These are phyloP conservation scores for Neoboletus magnificus DNA, from an alignment of 768 basidiomycete species.

Conservation along the genomic window DNA sequence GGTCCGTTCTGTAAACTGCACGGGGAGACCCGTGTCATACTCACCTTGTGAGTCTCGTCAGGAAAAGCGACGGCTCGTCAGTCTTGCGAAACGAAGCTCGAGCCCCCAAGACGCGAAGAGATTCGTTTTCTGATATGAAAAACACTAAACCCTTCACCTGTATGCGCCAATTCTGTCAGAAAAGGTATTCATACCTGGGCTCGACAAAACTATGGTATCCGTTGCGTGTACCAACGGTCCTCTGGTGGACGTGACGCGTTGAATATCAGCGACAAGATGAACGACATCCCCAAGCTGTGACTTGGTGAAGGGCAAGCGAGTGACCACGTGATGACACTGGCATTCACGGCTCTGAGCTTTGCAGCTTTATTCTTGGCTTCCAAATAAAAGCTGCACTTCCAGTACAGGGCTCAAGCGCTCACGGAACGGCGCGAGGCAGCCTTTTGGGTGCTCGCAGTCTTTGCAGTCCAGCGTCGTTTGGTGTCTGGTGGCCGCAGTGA, in stretches of 20 bases:
- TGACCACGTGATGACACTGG: constrained; percentile 2
- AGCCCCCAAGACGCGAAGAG: constrained; percentile 8
- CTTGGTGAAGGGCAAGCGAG: not conserved
- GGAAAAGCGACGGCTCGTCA: not conserved
- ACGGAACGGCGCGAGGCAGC: constrained; percentile 21
- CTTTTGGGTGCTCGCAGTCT: constrained; percentile 4
- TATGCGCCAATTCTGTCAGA: not conserved
- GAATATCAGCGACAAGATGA: not conserved
- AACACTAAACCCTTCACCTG: not conserved
- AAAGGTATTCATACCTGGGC: not conserved
- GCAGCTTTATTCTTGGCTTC: not conserved
- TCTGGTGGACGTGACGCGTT: not conserved
- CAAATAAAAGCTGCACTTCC: not conserved
- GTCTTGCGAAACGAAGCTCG: constrained; percentile 29
- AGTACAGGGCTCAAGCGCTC: too few relatives aligned
- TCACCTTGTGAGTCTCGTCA: constrained; percentile 3
- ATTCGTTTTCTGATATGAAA: not conserved
- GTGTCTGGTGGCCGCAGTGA: too few relatives aligned
- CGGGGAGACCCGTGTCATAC: not conserved
- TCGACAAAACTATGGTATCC: not conserved
- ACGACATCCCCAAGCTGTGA: not conserved
- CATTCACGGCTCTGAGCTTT: not conserved
- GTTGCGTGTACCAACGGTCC: not conserved
- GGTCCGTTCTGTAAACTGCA: not conserved
- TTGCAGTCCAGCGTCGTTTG: too few relatives aligned